A percentile compares a stretch with the other conserved stretches of the same genome.
These are phyloP conservation scores for Erodium trifolium DNA, from an alignment of 441 rosid genomes.

Conservation along the genomic window DNA sequence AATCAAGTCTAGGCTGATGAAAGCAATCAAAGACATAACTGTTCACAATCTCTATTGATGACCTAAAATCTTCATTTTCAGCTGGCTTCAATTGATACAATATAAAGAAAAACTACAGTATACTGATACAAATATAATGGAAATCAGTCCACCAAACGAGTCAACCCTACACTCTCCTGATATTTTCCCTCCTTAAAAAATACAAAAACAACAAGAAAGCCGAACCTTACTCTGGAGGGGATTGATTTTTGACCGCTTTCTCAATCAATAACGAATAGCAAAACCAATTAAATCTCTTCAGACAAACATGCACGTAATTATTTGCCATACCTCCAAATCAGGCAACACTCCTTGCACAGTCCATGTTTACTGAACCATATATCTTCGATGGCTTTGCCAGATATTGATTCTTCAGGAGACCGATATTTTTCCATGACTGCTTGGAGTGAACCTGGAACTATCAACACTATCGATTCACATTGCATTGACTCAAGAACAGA, in stretches of 20 bases:
- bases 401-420: constrained; percentile 18
- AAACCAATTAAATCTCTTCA: not conserved
- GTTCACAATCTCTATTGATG: too few relatives aligned
- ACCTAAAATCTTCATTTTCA: not conserved
- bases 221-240: constrained; percentile 12
- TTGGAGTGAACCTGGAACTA: constrained; percentile 14
- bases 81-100: not conserved
- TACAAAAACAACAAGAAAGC: not conserved
- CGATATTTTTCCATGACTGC: constrained; percentile 18
- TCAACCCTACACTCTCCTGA: too few relatives aligned
- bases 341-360: constrained; percentile 19
- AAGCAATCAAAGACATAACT: too few relatives aligned
- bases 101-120: not conserved
- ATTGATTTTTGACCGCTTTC: constrained; percentile 17
- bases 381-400: constrained; percentile 8
- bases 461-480: constrained; percentile 49
- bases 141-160: not conserved
- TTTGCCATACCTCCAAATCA: constrained; percentile 23
- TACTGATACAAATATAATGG: not conserved
- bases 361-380: not conserved
- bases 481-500: constrained; percentile 63
- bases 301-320: constrained; percentile 18
- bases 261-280: constrained; percentile 42
- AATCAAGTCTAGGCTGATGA: too few relatives aligned
- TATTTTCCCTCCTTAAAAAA: not conserved